These are phyloP conservation scores for Ogataea salicorniae DNA, from an alignment of 805 yeast species.

Conservation along the genomic window DNA sequence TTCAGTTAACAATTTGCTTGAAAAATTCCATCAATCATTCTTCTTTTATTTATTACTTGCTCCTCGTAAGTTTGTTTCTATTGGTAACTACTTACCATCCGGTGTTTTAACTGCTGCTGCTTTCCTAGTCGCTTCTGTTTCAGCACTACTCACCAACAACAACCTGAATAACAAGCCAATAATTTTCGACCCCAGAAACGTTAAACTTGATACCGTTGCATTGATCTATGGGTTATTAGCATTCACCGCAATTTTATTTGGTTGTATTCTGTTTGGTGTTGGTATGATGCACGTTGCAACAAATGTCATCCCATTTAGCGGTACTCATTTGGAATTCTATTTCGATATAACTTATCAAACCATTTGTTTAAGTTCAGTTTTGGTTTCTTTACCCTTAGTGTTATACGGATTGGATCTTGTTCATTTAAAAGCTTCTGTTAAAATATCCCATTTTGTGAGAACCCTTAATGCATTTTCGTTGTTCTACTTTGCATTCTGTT, in stretches of 20 bases:
- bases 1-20: conserved; percentile 84
- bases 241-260: conserved; percentile 22
- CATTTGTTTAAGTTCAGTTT: conserved; percentile 2
- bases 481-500: conserved; percentile 58
- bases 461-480: conserved; percentile 30
- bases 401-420: background rate
- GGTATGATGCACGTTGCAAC: conserved; percentile 12
- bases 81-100: conserved; percentile 88
- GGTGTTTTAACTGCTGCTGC: conserved; percentile 68
- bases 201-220: conserved; percentile 22
- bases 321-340: conserved; percentile 5
- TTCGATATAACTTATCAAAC: conserved; percentile 11
- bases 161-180: conserved; percentile 21
- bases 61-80: conserved; percentile 79
- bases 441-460: conserved; percentile 20
- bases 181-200: conserved; percentile 1
- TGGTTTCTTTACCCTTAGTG: conserved; percentile 14
- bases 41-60: conserved; percentile 83
- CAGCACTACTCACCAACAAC: conserved; percentile 45
- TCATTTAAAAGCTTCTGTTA: background rate
- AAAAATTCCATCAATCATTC: conserved; percentile 95
- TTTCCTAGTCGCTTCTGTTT: conserved; percentile 63
- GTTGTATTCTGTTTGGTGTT: conserved; percentile 23
- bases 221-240: conserved; percentile 28
- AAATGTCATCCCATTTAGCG: conserved; percentile 5